phyloP scores from a whole-genome alignment of 345 rosid genomes.

The Noccaea caerulescens region DNA sequence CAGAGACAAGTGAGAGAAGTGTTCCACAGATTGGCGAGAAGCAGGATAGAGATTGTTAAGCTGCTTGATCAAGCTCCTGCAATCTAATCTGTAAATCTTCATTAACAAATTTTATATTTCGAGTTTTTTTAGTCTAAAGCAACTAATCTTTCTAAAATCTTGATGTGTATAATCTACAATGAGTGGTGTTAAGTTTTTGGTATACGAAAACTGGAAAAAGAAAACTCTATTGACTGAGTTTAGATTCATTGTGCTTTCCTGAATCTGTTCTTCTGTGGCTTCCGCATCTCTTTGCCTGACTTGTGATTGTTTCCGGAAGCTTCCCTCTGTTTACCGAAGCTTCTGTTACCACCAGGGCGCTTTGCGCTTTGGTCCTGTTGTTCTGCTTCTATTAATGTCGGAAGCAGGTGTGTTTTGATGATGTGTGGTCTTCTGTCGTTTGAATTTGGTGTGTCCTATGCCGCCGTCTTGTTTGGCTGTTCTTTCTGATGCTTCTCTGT shows the following conservation, averaged over 20 bases:
- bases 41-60: conserved; percentile 72
- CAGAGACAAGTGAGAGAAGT: conserved; percentile 88
- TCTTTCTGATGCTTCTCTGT: conserved; percentile 36
- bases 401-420: conserved; percentile 33
- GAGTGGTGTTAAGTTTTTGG: conserved; percentile 30
- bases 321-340: conserved; percentile 40
- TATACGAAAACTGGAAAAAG: conserved; percentile 32
- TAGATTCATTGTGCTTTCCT: conserved; percentile 33
- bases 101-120: background rate
- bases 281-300: conserved; percentile 33
- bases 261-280: conserved; percentile 43
- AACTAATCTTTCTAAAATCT: conserved; percentile 17
- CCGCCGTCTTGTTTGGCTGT: conserved; percentile 30
- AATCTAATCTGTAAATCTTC: conserved; percentile 33
- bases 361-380: conserved; percentile 36
- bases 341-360: conserved; percentile 31
- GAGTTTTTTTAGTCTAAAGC: conserved; percentile 10
- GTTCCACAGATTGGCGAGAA: conserved; percentile 82
- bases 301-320: conserved; percentile 38
- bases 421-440: conserved; percentile 36
- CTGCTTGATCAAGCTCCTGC: conserved; percentile 52
- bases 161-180: conserved; percentile 41
- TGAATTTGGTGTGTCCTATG: conserved; percentile 33
- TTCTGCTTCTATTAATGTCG: conserved; percentile 28
- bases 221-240: conserved; percentile 28